Evolutionary conservation across 176 grass and related monocot species (phyloP), one percentile per base, ranked within the genome.

Genomic region (Canna indica): DNA sequence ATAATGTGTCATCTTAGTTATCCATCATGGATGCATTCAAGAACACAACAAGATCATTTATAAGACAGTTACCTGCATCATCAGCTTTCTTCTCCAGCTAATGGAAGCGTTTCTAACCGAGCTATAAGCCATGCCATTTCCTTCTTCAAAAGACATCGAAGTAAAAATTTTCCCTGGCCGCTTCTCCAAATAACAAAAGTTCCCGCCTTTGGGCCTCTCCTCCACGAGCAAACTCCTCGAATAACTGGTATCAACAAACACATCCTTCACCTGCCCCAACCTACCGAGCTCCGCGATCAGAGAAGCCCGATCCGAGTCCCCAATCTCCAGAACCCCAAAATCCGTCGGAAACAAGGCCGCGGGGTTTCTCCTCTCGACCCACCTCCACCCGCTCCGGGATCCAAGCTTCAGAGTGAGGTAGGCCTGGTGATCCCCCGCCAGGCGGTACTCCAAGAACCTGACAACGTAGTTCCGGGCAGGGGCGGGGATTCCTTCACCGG

Each of bases 341-440:
- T 97, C 94, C 30, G 94, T 96, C 17, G 94, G 86, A 82, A 85
- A 82, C 61, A 78, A 74, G 7, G 82, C 82, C 1, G 86, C 89
- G 15, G 86, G 81, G 79, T 93, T 99, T 64, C 53, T 76, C 69
- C 94, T 79, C 80, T 93, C 84, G 70, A 99, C 77, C 94, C 94
- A 99, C 34, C 66, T 84, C 89, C 94, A 99, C 27, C 76, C 46
- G 74, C 47, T 53, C 32, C 36, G 31, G n/a, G 67, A 70, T 10
- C n/a, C 41, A 47, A 93, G 79, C 29, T 73, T 77, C 17, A 2
- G 79, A n/a, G 77, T 80, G 41, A 99, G 72, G 82, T 89, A 99
- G 42, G 65, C 81, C 30, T 80, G 80, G 73, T 99, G 94, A 38
- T 81, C 75, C 8, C 70, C 64, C n/a, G 82, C 89, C 34, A 1